Conservation (phyloP, 306 rosid species). For the Erythrophleum fordii region DNA sequence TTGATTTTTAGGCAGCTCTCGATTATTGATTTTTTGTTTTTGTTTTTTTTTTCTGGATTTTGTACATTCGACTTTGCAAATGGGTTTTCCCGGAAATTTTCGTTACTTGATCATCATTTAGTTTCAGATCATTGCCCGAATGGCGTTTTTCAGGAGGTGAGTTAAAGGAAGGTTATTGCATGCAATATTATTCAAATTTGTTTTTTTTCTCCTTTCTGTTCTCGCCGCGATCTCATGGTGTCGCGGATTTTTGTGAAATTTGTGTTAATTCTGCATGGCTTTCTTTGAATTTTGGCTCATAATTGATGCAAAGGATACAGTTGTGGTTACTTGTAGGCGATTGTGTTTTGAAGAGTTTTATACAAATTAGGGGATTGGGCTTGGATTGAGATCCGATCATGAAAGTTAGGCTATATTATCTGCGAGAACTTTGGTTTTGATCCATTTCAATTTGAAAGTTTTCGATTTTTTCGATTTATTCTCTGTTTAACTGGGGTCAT, state of each 20-base stretch:
- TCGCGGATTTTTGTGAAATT: slow-evolving; percentile 8
- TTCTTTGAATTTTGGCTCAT: slow-evolving; percentile 39
- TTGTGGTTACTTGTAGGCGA: too few relatives aligned
- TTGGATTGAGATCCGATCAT: slow-evolving; percentile 51
- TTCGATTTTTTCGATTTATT: not conserved
- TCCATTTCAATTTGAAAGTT: slow-evolving; percentile 16
- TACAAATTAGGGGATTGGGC: slow-evolving; percentile 21
- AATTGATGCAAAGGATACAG: slow-evolving; percentile 4
- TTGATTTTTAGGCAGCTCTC: slow-evolving; percentile 35
- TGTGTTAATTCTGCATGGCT: slow-evolving; percentile 31
- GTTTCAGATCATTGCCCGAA: slow-evolving; percentile 38
- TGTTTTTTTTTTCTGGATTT: slow-evolving; percentile 23
- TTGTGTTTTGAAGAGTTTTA: slow-evolving; percentile 25
- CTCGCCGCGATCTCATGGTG: slow-evolving; percentile 38
- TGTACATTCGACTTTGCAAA: slow-evolving; percentile 13
- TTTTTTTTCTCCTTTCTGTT: slow-evolving; percentile 1
- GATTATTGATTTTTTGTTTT: too few relatives aligned
- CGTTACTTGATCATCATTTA: slow-evolving; percentile 45
- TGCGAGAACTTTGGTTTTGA: slow-evolving; percentile 24
- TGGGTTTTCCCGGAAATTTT: slow-evolving; percentile 34
- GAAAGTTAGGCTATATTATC: slow-evolving; percentile 26
- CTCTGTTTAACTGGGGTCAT: slow-evolving; percentile 19
- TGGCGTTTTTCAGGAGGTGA: slow-evolving; percentile 54
- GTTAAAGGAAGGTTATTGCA: slow-evolving; percentile 48
- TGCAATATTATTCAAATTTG: slow-evolving; percentile 28